Evolutionary conservation across 805 yeast species (phyloP).

Genomic region (Sporopachydermia lactativora): DNA sequence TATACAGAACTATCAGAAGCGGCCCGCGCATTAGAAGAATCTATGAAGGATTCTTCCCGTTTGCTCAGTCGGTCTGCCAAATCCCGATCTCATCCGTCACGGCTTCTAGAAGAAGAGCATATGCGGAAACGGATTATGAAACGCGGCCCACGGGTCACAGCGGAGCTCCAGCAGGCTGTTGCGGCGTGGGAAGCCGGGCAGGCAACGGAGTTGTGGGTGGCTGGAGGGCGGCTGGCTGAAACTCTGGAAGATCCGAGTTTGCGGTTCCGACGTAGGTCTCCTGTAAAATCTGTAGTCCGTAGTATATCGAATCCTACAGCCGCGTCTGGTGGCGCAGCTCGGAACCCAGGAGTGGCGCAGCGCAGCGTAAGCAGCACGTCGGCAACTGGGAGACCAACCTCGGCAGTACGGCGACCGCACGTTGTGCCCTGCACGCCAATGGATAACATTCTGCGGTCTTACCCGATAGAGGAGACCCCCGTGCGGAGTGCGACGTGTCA

Average conservation of each 20-base stretch:
- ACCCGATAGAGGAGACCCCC: constrained; percentile 1
- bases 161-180: constrained; percentile 34
- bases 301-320: background rate
- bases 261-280: background rate
- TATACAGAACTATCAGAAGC: constrained; percentile 45
- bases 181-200: constrained; percentile 31
- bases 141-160: constrained; percentile 50
- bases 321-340: background rate
- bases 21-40: constrained; percentile 45
- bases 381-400: no score
- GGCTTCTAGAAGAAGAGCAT: constrained; percentile 68
- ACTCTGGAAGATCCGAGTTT: background rate
- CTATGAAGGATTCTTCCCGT: constrained; percentile 71
- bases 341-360: background rate
- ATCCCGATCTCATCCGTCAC: constrained; percentile 34
- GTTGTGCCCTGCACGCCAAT: background rate
- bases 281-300: background rate
- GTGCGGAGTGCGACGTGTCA: no score
- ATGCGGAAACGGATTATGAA: constrained; percentile 53
- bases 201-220: constrained; percentile 21
- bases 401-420: background rate
- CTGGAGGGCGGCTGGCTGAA: constrained; percentile 10
- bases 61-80: constrained; percentile 36
- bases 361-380: background rate
- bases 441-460: background rate